Conservation (phyloP, 306 rosid species). For the Arachis stenosperma region DNA sequence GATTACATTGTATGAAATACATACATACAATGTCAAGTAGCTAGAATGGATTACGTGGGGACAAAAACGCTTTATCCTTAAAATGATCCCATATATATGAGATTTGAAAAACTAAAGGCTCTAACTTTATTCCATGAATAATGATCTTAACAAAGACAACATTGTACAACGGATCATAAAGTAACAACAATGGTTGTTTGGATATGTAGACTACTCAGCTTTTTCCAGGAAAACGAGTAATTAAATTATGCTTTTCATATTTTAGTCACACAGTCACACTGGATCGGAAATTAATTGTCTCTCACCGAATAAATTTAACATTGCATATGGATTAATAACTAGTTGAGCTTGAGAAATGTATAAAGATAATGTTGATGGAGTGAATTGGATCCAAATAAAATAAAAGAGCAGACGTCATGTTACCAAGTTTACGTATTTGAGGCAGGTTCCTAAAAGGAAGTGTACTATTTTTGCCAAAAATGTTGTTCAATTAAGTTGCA, state of each 20-base stretch:
- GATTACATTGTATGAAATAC: neutral
- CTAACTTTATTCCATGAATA: neutral
- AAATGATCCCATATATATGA: neutral
- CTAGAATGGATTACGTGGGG: slow-evolving; percentile 5
- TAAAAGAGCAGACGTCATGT: no score
- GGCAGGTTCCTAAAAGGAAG: slow-evolving; percentile 10
- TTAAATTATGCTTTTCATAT: no score
- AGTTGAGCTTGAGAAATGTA: no score
- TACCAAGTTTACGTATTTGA: neutral
- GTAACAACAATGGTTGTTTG: neutral
- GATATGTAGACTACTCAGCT: neutral
- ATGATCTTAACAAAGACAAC: neutral
- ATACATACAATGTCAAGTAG: neutral
- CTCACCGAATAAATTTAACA: no score
- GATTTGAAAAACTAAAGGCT: neutral
- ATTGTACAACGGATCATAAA: neutral
- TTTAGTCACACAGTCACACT: no score
- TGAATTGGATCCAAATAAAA: no score
- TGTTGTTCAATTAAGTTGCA: slow-evolving; percentile 30
- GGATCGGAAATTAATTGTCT: no score
- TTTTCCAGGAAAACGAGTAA: no score
- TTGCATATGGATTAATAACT: no score
- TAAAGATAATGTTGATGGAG: no score
- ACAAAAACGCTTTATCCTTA: neutral
- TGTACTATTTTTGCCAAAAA: slow-evolving; percentile 4